Percentiles rank a stretch among this genome's conserved stretches.
Evolutionary conservation across 768 basidiomycete species (phyloP).

Genomic region (Lactarius sp.): DNA sequence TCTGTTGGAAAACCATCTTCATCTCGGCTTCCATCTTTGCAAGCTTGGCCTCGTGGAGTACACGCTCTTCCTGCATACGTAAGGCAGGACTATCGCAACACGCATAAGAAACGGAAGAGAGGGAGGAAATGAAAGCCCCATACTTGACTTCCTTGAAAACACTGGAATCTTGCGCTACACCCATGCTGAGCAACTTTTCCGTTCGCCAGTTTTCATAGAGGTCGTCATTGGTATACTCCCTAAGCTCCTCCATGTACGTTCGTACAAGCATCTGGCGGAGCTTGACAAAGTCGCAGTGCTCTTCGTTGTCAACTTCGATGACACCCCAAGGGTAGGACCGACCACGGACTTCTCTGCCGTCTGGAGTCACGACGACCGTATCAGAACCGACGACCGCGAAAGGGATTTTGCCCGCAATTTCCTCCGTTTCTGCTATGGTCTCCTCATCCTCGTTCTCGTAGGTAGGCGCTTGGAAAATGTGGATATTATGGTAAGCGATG

Average conservation of each 20-base stretch:
- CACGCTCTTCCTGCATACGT: constrained; percentile 92
- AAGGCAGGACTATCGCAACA: constrained; percentile 72
- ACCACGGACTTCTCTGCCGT: constrained; percentile 90
- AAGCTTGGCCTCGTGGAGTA: constrained; percentile 94
- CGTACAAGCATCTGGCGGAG: constrained; percentile 98
- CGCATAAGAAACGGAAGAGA: neutral
- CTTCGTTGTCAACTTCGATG: constrained; percentile 98
- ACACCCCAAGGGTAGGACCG: constrained; percentile 98
- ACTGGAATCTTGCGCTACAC: constrained; percentile 92
- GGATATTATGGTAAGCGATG: constrained; percentile 92
- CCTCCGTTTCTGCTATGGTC: constrained; percentile 94
- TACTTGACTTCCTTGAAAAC: constrained; percentile 99
- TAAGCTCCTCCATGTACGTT: constrained; percentile 98
- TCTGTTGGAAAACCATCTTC: constrained; percentile 99
- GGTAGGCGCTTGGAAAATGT: constrained; percentile 95
- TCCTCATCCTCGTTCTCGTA: constrained; percentile 99
- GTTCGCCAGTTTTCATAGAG: constrained; percentile 99
- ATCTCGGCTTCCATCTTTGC: constrained; percentile 99
- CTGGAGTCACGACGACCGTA: constrained; percentile 69
- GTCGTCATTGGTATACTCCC: constrained; percentile 93
- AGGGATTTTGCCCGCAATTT: constrained; percentile 96
- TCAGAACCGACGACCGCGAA: constrained; percentile 98
- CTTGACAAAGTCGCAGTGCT: constrained; percentile 99
- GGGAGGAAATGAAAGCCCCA: constrained; percentile 32
- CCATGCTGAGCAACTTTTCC: constrained; percentile 95